Base-by-base conservation (phyloP, 2,329 filamentous ascomycete species). In the Colletotrichum lini region DNA sequence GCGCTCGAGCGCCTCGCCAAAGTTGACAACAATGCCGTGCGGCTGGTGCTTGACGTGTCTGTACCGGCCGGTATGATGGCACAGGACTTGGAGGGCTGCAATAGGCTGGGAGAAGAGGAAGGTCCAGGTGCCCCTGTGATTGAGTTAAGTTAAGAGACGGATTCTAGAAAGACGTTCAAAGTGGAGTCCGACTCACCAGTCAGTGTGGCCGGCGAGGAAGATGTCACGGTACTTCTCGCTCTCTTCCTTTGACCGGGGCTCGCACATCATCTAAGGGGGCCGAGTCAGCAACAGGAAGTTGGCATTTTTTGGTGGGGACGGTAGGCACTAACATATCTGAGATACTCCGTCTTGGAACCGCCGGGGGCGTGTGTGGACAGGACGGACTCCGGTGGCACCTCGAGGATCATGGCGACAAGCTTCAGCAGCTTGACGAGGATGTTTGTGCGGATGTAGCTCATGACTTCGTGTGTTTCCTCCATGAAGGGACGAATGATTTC, bases 181-280 rank as follows among this genome's bases (percentile, higher is more conserved):
- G 1, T 0, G 13, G 8, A 15, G 1, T 3, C 6, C 4, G 15
- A 18, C 63, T 52, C 12, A 65, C 53, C 82, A 84, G 65, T 84
- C 82, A 2, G 82, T 83, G 74, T 84, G 82, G n/a, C 79, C 82
- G 16, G 81, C 77, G 3, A 81, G 79, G 76, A 80, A 83, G 18
- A 81, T 79, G 66, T 82, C 79, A 15, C 81, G 75, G 61, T 80
- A 80, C 63, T 79, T 80, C 42, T 77, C 76, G 56, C 82, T 81
- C 15, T 81, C 81, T 42, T 79, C 79, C 13, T 73, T 74, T 3
- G 78, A 75, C 5, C 81, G 77, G 2, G 81, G 81, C 45, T 78
- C 76, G 64, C 82, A 84, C 50, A 80, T 80, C 81, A 83, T 83
- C 72, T 77, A 13, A 13, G 40, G 4, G 10, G 7, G 26, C 26